Base-by-base conservation (phyloP, 441 rosid genomes). In the Breynia disticha region DNA sequence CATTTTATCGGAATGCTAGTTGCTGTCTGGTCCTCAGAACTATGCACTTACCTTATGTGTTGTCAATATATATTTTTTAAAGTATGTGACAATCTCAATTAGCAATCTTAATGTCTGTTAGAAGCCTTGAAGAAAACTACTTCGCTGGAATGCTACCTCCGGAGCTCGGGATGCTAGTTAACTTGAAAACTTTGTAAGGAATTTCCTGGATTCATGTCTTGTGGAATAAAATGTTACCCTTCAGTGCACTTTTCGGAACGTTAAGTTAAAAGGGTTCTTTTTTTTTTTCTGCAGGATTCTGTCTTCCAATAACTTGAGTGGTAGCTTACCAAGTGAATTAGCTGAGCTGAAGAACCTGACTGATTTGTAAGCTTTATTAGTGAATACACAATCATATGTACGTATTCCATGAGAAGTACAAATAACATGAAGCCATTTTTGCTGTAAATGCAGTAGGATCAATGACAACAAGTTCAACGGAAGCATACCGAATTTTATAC, bases 241-340 rank as follows among this genome's bases (percentile, higher is more conserved):
- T 16, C 51, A 4, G 11, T 46, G 48, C 22, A 61, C 48, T 19
- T 48, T 13, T 38, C 59, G 55, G 47, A 43, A 24, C 13, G 35
- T 10, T 52, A 7, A 21, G 50, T 49, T 51, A 49, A 62, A 52
- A 44, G 21, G 43, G 65, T 11, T 11, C 54, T 35, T 15, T 16
- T 55, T 24, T 65, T 63, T 4, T 38, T 18, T 16, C 58, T 57
- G 41, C 87, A 88, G 96, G 78, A 46, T 74, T 50, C 73, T 88
- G 50, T 83, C 95, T 19, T 85, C 96, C 68, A 88, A 88, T 66
- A 71, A 56, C 45, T 77, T 88, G 64, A 74, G 80, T 5, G 94
- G 88, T 55, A 58, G 43, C 64, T 76, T 88, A 67, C 96, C 96
- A 41, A 13, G 44, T 16, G 57, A 77, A 42, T 71, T 88, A 18